These are phyloP conservation scores for Ogataea henricii DNA, from an alignment of 805 yeast genomes.

Conservation along the genomic window DNA sequence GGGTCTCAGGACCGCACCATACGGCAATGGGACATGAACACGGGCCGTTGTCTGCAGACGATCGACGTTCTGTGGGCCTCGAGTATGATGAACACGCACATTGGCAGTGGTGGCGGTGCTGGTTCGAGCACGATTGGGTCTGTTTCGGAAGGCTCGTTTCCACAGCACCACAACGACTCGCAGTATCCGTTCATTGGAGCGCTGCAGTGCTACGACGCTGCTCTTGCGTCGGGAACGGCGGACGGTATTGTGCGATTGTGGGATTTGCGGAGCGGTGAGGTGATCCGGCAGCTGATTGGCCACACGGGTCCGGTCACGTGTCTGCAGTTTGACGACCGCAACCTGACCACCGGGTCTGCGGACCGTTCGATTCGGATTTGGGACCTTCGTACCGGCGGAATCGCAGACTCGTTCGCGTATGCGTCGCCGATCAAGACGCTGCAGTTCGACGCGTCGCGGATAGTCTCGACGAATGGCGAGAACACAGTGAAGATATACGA, in stretches of 20 bases:
- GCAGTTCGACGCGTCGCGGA: slow-evolving; percentile 59
- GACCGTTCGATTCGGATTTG: slow-evolving; percentile 69
- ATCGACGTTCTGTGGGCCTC: slow-evolving; percentile 68
- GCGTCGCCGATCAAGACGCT: slow-evolving; percentile 55
- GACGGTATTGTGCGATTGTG: slow-evolving; percentile 76
- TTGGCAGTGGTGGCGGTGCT: slow-evolving; percentile 12
- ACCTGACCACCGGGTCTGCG: slow-evolving; percentile 61
- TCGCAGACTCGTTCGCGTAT: slow-evolving; percentile 62
- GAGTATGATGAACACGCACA: slow-evolving; percentile 33
- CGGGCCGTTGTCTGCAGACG: slow-evolving; percentile 69
- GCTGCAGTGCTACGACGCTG: slow-evolving; percentile 71
- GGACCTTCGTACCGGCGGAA: slow-evolving; percentile 71
- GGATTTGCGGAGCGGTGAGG: slow-evolving; percentile 74
- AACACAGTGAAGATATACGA: slow-evolving; percentile 58
- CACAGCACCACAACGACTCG: slow-evolving; percentile 12
- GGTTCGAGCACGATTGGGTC: background rate
- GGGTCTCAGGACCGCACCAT: slow-evolving; percentile 74
- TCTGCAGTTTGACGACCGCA: slow-evolving; percentile 67
- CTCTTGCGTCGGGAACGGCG: slow-evolving; percentile 75
- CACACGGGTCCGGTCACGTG: slow-evolving; percentile 71
- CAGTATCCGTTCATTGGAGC: slow-evolving; percentile 57
- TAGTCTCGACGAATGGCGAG: slow-evolving; percentile 53
- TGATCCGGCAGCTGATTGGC: slow-evolving; percentile 60
- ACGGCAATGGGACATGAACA: slow-evolving; percentile 71
- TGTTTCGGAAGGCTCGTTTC: slow-evolving; percentile 5